Evolutionary conservation across 805 yeast species (phyloP).

Genomic region (Clavispora asparagi): DNA sequence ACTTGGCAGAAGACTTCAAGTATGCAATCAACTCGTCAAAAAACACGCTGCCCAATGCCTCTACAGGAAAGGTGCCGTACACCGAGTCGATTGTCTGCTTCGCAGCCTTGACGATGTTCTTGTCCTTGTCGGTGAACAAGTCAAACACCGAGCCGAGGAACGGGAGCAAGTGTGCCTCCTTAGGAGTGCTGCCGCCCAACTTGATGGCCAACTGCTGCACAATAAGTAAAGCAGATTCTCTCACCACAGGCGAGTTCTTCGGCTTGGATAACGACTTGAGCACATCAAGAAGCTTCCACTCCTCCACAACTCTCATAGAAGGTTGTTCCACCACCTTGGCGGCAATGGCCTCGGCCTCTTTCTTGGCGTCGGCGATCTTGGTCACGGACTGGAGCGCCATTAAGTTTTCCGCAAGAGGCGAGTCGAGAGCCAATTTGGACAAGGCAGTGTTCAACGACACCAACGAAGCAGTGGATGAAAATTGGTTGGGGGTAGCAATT

Average conservation of each 20-base stretch:
- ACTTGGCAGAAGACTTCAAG: constrained; percentile 79
- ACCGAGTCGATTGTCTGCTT: constrained; percentile 69
- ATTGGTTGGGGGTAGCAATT: constrained; percentile 29
- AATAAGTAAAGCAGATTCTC: constrained; percentile 72
- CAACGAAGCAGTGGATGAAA: constrained; percentile 64
- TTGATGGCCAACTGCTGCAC: constrained; percentile 53
- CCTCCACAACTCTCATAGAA: constrained; percentile 39
- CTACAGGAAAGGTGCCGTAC: constrained; percentile 65
- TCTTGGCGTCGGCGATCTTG: constrained; percentile 50
- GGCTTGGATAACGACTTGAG: constrained; percentile 63
- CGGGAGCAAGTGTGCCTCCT: constrained; percentile 67
- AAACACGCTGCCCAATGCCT: constrained; percentile 70
- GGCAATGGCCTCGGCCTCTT: constrained; percentile 50
- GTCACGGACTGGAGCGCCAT: constrained; percentile 46
- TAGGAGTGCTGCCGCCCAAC: constrained; percentile 64
- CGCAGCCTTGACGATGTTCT: constrained; percentile 81
- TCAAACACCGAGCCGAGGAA: constrained; percentile 65
- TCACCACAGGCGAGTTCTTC: constrained; percentile 65
- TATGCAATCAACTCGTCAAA: constrained; percentile 57
- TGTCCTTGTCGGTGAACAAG: constrained; percentile 80
- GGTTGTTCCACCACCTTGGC: constrained; percentile 42
- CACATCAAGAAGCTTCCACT: constrained; percentile 63
- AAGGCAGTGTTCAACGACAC: constrained; percentile 69
- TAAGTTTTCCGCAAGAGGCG: constrained; percentile 64
- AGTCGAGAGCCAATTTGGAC: constrained; percentile 47